phyloP scores from a whole-genome alignment of 768 basidiomycete genomes.

The Wakefieldia striispora region DNA sequence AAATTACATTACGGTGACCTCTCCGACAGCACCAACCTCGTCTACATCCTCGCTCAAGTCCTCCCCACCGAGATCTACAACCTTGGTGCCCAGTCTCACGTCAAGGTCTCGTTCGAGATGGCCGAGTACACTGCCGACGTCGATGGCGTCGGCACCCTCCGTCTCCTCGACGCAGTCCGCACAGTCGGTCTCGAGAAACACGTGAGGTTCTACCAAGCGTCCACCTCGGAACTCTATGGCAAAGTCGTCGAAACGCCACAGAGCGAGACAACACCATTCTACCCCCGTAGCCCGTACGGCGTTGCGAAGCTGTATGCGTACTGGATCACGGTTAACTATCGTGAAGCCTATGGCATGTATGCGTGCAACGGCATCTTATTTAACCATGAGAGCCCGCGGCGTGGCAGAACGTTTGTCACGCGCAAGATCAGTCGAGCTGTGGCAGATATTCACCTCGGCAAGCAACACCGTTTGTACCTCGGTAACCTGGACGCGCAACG shows the following conservation, averaged over 20 bases:
- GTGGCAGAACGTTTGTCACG: conserved; percentile 95
- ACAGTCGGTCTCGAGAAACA: conserved; percentile 94
- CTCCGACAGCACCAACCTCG: conserved; percentile 94
- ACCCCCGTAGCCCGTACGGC: conserved; percentile 96
- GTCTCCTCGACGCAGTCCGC: conserved; percentile 92
- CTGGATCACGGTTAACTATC: conserved; percentile 90
- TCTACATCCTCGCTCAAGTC: conserved; percentile 93
- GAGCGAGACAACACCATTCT: conserved; percentile 95
- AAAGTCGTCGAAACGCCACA: conserved; percentile 96
- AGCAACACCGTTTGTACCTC: conserved; percentile 87
- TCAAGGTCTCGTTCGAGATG: conserved; percentile 99
- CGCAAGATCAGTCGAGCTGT: conserved; percentile 91
- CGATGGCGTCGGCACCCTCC: conserved; percentile 91
- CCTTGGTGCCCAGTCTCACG: conserved; percentile 95
- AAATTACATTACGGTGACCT: conserved; percentile 90
- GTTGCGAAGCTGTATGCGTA: conserved; percentile 92
- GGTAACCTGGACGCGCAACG: conserved; percentile 94
- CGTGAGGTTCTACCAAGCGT: conserved; percentile 95
- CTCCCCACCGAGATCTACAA: conserved; percentile 98
- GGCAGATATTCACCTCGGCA: conserved; percentile 87
- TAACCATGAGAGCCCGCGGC: conserved; percentile 96
- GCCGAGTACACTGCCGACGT: conserved; percentile 99
- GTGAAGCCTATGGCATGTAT: conserved; percentile 95
- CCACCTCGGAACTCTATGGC: conserved; percentile 95
- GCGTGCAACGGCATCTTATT: conserved; percentile 97